Conservation (phyloP, 2,329 filamentous ascomycete species). For the Phialophora chinensis region DNA sequence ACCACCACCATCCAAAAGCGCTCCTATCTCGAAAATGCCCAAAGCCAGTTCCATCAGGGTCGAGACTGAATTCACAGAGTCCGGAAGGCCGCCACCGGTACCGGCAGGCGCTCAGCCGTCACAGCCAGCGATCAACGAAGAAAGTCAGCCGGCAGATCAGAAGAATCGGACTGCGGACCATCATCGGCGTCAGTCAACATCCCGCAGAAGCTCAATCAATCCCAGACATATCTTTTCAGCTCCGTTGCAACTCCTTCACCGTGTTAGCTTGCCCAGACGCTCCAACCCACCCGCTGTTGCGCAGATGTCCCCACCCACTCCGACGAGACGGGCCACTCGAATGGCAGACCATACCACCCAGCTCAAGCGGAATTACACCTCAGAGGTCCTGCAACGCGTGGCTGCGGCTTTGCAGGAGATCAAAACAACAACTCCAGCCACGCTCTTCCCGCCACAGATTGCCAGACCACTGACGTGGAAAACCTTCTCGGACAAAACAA, state of each 20-base stretch:
- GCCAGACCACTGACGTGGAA: constrained; percentile 24
- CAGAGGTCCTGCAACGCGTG: constrained; percentile 31
- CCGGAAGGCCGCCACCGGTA: not conserved
- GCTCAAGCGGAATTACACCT: constrained; percentile 34
- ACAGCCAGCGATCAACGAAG: not conserved
- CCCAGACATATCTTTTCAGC: constrained; percentile 29
- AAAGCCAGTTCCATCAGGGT: constrained; percentile 26
- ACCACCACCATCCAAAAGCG: constrained; percentile 22
- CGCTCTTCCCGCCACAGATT: constrained; percentile 15
- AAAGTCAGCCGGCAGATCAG: constrained; percentile 11
- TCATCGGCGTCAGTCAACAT: not conserved
- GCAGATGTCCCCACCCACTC: not conserved
- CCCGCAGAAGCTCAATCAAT: constrained; percentile 30
- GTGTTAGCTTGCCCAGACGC: constrained; percentile 20
- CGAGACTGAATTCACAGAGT: constrained; percentile 28
- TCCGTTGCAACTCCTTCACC: constrained; percentile 25
- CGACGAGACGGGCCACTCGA: not conserved
- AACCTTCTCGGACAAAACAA: constrained; percentile 22
- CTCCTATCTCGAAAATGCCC: not conserved
- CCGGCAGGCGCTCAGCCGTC: not conserved
- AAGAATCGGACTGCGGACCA: not conserved
- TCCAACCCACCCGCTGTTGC: not conserved
- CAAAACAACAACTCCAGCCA: constrained; percentile 4
- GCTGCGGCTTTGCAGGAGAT: constrained; percentile 33
- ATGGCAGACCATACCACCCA: constrained; percentile 31